A percentile compares a stretch with the other conserved stretches of the same genome.
Evolutionary conservation across 2,329 filamentous ascomycete genomes (phyloP).

Genomic region (Penicillium occitanis): DNA sequence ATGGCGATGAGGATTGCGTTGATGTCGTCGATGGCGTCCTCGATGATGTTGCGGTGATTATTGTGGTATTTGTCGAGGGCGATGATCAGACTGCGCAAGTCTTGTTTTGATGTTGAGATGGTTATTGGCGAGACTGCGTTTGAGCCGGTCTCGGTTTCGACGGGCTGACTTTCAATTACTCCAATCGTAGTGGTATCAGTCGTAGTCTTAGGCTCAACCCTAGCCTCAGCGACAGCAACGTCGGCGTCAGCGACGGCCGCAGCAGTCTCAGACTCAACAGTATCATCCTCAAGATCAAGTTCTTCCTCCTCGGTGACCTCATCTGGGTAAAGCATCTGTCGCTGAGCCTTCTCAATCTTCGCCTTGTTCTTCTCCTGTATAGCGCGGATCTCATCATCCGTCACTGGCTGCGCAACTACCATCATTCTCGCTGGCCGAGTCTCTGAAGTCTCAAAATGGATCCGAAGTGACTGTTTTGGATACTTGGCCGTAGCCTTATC

Average conservation of each 20-base stretch:
- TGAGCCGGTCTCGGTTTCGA: neutral
- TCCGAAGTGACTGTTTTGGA: slow-evolving; percentile 70
- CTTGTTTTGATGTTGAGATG: neutral
- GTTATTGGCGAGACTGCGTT: neutral
- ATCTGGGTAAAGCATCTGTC: slow-evolving; percentile 39
- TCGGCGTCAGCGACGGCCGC: neutral
- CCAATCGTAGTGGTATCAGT: slow-evolving; percentile 1
- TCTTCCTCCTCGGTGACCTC: slow-evolving; percentile 22
- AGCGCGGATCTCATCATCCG: slow-evolving; percentile 65
- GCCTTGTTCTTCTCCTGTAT: slow-evolving; percentile 70
- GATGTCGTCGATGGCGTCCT: neutral
- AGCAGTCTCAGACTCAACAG: slow-evolving; percentile 6
- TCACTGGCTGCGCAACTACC: slow-evolving; percentile 84
- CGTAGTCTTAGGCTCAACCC: neutral
- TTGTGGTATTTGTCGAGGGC: neutral
- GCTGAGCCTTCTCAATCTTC: slow-evolving; percentile 68
- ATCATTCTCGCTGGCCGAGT: slow-evolving; percentile 69
- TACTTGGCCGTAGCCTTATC: slow-evolving; percentile 72
- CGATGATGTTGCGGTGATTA: neutral
- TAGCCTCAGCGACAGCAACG: neutral
- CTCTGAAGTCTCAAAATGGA: slow-evolving; percentile 77
- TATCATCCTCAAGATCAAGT: slow-evolving; percentile 4
- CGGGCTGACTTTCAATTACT: neutral
- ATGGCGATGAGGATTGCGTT: neutral
- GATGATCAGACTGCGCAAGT: neutral